Conservation (phyloP, 2,329 filamentous ascomycete genomes). For the Cordyceps cicadae region DNA sequence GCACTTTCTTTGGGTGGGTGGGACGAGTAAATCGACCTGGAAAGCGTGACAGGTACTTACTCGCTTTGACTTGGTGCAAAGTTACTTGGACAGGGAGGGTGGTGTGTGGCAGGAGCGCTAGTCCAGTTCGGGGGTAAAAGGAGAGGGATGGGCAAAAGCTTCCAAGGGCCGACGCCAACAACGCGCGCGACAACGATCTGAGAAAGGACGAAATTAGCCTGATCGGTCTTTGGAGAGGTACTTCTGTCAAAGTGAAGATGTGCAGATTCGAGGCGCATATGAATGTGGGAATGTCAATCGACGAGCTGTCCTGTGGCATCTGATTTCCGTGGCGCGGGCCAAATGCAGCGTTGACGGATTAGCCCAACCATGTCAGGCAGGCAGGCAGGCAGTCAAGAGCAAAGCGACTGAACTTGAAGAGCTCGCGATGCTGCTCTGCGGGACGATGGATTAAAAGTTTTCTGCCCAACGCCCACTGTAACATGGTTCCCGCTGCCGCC, state of each 20-base stretch:
- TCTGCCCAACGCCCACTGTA: not conserved
- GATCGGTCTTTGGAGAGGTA: not conserved
- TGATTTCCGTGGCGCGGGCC: not conserved
- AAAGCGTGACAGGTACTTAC: not conserved
- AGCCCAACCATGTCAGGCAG: not conserved
- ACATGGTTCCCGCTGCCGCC: not conserved
- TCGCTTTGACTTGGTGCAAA: not conserved
- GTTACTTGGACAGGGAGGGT: not conserved
- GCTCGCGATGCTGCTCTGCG: not conserved
- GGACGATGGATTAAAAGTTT: not conserved
- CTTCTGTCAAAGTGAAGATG: not conserved
- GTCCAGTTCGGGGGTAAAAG: not conserved
- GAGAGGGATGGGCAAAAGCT: not conserved
- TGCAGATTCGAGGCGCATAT: not conserved
- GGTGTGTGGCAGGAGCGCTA: not conserved
- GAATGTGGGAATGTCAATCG: not conserved
- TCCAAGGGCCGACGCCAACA: not conserved
- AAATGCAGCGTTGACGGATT: not conserved
- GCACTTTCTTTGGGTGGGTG: conserved; percentile 5
- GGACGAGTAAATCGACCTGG: not conserved
- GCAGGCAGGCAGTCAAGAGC: not conserved
- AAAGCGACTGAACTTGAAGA: not conserved
- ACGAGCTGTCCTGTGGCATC: not conserved
- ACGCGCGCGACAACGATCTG: not conserved
- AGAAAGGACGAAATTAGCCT: conserved; percentile 4